Conservation (phyloP, 306 rosid genomes). For the Acacia confusa region DNA sequence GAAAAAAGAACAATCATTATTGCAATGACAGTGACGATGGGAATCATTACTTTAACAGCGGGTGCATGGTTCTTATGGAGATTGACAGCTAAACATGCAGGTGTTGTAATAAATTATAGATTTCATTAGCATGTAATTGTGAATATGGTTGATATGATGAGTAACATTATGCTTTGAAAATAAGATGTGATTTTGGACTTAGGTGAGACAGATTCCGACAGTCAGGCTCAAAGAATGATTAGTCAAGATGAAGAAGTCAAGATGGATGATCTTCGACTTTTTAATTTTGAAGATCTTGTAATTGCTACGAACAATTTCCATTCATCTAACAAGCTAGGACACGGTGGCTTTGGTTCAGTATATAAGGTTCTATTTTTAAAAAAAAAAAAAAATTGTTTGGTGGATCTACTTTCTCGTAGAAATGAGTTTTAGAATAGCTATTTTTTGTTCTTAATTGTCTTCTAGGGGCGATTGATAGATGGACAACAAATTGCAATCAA, state of each 20-base stretch:
- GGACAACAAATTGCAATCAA: background rate
- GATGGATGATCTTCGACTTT: conserved; percentile 15
- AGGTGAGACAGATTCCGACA: background rate
- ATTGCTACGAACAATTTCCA: conserved; percentile 29
- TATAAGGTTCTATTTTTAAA: background rate
- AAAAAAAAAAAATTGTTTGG: background rate
- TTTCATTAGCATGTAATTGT: no score
- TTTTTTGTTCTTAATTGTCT: background rate
- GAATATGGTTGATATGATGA: no score
- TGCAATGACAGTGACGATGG: background rate
- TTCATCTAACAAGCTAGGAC: background rate
- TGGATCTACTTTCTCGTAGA: background rate
- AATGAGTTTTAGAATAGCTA: background rate
- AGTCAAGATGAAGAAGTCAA: background rate
- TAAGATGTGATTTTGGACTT: background rate
- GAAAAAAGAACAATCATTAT: background rate
- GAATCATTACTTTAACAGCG: background rate
- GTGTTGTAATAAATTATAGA: background rate
- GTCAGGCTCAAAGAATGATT: background rate
- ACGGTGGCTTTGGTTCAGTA: conserved; percentile 1
- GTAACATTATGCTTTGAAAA: no score
- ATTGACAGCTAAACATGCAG: background rate
- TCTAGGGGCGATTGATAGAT: background rate
- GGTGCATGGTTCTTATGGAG: background rate
- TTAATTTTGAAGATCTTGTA: conserved; percentile 7